Conservation (phyloP, 768 basidiomycete species). For the Suillus americanus region DNA sequence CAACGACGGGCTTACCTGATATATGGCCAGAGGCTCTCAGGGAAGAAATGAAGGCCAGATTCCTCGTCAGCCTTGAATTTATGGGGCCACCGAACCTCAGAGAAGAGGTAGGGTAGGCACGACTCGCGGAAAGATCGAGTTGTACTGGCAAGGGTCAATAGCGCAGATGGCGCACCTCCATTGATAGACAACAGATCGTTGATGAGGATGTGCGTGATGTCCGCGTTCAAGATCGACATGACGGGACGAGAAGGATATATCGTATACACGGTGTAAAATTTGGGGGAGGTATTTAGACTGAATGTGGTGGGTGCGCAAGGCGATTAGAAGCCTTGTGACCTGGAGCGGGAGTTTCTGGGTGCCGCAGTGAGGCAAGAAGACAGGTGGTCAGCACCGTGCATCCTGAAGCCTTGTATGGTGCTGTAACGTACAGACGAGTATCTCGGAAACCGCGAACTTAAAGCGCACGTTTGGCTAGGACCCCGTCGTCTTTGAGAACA, state of each 20-base stretch:
- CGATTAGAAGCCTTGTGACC: constrained; percentile 5
- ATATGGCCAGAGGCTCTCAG: constrained; percentile 28
- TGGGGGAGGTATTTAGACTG: constrained; percentile 3
- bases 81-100: constrained; percentile 34
- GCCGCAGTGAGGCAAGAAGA: constrained; percentile 8
- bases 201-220: constrained; percentile 35
- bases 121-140: constrained; percentile 28
- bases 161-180: constrained; percentile 7
- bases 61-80: constrained; percentile 25
- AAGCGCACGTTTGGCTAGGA: background rate
- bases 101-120: constrained; percentile 31
- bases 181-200: constrained; percentile 19
- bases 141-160: constrained; percentile 25
- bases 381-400: constrained; percentile 7
- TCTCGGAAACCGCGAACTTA: constrained; percentile 12
- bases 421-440: constrained; percentile 12
- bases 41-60: constrained; percentile 28
- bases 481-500: background rate
- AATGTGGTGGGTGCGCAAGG: constrained; percentile 4
- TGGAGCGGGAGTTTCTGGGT: constrained; percentile 1
- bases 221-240: constrained; percentile 33
- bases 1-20: constrained; percentile 22
- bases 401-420: constrained; percentile 6
- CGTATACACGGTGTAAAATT: constrained; percentile 7
- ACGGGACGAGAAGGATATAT: constrained; percentile 1